Evolutionary conservation across 345 rosid species (phyloP), one percentile per base, ranked within the genome.

Genomic region (Salix caprea): DNA sequence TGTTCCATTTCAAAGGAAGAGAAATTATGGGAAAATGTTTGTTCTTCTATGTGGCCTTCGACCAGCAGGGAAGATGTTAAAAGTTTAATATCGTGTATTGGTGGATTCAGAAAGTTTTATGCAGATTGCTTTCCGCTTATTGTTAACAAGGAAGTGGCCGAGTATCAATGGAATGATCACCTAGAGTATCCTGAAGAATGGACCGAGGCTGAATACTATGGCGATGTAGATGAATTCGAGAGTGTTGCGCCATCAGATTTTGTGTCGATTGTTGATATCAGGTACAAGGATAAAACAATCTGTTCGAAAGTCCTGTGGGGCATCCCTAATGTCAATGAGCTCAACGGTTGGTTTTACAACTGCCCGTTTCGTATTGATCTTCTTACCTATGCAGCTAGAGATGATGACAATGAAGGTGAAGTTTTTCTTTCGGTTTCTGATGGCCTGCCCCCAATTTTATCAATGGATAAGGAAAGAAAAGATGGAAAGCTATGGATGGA

Each of bases 71-170:
- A 87, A 40, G 96, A 91, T 70, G 93, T 89, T 39, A 91, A 83
- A 84, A 76, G 71, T 77, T 81, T 91, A 60, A 87, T 91, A 78
- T 78, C 84, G 8, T 85, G 85, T 0, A 85, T 89, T 44, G 96
- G 96, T n/a, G 96, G 96, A 64, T 91, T 89, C 80, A 84, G 89
- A 78, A 91, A 91, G 84, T 91, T 89, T 67, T 91, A 91, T 76
- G 87, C 91, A 0, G 93, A 91, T 72, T 91, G 96, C 78, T 91
- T 91, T 74, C 91, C 96, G 0, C 91, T 91, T 68, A 91, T 91
- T 58, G 90, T 91, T 69, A 88, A 89, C 77, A 87, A 89, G 84
- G 96, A 91, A 44, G 88, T 91, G 52, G 67, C 76, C 0, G 92
- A 89, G 72, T 84, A 76, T 75, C 92, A 79, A 65, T 77, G 91